Conservation (phyloP, 495 filamentous ascomycete species). For the Penicillium alfredii region DNA sequence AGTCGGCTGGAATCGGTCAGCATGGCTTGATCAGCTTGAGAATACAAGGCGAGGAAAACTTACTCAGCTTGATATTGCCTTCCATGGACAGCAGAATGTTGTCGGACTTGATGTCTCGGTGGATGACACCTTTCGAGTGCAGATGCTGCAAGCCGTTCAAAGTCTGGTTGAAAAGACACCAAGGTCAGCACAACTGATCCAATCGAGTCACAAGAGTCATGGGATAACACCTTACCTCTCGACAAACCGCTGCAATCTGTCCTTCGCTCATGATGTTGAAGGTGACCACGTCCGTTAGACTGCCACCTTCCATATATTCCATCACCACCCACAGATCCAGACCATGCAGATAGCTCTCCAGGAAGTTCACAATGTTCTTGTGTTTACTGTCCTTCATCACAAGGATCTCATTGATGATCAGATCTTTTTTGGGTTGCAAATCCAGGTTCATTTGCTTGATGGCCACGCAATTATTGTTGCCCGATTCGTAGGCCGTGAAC, state of each 20-base stretch:
- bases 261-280: constrained; percentile 98
- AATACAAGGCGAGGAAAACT: constrained; percentile 31
- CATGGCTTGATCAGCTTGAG: not conserved
- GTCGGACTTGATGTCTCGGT: constrained; percentile 98
- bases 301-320: constrained; percentile 99
- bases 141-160: constrained; percentile 88
- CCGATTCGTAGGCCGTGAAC: constrained; percentile 82
- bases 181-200: constrained; percentile 5
- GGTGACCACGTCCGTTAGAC: constrained; percentile 94
- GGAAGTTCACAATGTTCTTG: constrained; percentile 98
- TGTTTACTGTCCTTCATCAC: constrained; percentile 99
- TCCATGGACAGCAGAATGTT: constrained; percentile 94
- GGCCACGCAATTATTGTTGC: constrained; percentile 79
- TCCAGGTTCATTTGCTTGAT: constrained; percentile 99
- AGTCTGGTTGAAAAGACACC: constrained; percentile 51
- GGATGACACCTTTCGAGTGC: constrained; percentile 96
- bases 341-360: constrained; percentile 85
- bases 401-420: constrained; percentile 97
- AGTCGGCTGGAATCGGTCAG: constrained; percentile 68
- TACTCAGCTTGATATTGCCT: constrained; percentile 96
- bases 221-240: constrained; percentile 54
- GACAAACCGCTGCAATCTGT: constrained; percentile 91
- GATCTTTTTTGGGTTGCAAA: constrained; percentile 96
- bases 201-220: not conserved
- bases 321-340: constrained; percentile 98